Percentiles rank a stretch among this genome's conserved stretches.
These are phyloP conservation scores for Calonectria hongkongensis DNA, from an alignment of 2,329 filamentous ascomycete genomes.

Conservation along the genomic window DNA sequence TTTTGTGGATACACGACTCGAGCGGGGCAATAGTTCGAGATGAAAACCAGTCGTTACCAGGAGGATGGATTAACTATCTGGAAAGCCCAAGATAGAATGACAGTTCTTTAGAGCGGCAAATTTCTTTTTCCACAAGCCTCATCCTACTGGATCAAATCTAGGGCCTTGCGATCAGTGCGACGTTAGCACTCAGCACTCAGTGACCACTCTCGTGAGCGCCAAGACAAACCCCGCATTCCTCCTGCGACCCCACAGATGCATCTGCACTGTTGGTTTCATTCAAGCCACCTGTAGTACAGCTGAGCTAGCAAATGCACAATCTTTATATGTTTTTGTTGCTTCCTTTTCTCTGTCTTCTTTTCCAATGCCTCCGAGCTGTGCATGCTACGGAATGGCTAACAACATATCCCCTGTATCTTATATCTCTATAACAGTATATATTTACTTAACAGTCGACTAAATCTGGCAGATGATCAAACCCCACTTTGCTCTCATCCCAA, in stretches of 20 bases:
- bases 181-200: too few species aligned
- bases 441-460: constrained; percentile 3
- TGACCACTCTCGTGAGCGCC: background rate
- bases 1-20: background rate
- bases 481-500: background rate
- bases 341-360: background rate
- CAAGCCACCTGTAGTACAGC: background rate
- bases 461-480: constrained; percentile 1
- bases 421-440: background rate
- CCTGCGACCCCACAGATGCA: background rate
- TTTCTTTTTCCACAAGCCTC: too few species aligned
- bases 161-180: too few species aligned
- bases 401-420: background rate
- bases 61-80: background rate
- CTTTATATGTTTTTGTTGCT: background rate
- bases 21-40: constrained; percentile 8
- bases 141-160: too few species aligned
- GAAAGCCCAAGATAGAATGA: background rate
- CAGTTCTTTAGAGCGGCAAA: too few species aligned
- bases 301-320: background rate
- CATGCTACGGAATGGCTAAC: background rate
- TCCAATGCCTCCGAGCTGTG: background rate
- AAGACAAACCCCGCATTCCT: background rate
- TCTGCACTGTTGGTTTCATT: background rate
- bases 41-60: background rate